Evolutionary conservation across 345 rosid species (phyloP).

Genomic region (Punica granatum): DNA sequence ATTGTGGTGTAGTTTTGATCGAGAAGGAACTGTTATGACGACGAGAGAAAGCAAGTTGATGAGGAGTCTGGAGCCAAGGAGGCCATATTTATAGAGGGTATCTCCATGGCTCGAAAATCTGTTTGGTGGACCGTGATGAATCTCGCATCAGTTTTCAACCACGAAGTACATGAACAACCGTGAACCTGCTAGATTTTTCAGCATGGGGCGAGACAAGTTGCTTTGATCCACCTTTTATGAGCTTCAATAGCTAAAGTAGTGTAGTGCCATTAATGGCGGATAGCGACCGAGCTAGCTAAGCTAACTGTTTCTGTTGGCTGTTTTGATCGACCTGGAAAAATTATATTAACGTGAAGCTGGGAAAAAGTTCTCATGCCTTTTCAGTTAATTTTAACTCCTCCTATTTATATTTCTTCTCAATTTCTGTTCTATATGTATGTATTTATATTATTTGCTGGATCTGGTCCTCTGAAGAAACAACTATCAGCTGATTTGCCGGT

Average conservation of each 20-base stretch:
- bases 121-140: conserved; percentile 29
- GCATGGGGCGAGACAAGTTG: conserved; percentile 5
- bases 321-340: background rate
- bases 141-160: conserved; percentile 27
- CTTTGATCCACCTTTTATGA: conserved; percentile 8
- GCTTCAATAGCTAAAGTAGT: background rate
- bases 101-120: background rate
- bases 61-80: background rate
- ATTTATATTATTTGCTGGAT: too few relatives aligned
- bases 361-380: background rate
- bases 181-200: conserved; percentile 31
- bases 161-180: conserved; percentile 11
- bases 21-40: background rate
- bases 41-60: background rate
- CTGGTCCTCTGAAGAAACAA: too few relatives aligned
- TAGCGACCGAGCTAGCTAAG: background rate
- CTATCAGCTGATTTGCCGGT: too few relatives aligned
- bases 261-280: conserved; percentile 1
- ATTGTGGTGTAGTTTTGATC: background rate
- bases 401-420: too few relatives aligned
- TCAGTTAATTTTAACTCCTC: background rate
- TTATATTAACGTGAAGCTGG: background rate
- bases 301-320: background rate
- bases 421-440: too few relatives aligned
- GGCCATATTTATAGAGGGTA: conserved; percentile 21